Evolutionary conservation across 164 flowering plant genomes (phyloP).

Genomic region (Kingdonia uniflora): DNA sequence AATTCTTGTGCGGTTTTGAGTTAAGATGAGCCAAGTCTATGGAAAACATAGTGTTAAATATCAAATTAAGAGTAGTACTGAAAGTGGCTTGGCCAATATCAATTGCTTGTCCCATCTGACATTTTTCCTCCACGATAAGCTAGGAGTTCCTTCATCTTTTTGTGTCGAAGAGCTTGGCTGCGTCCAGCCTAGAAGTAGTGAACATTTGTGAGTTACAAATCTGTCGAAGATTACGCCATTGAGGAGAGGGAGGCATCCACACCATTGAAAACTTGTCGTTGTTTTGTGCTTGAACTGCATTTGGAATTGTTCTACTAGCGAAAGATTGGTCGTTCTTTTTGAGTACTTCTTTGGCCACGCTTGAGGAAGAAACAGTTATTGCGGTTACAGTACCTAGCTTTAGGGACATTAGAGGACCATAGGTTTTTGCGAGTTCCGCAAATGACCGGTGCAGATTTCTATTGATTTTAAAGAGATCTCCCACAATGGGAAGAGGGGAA

Average conservation of each 20-base stretch:
- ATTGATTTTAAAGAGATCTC: slow-evolving; percentile 3
- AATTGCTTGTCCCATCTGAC: background rate
- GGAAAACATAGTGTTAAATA: slow-evolving; percentile 8
- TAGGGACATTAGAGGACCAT: slow-evolving; percentile 7
- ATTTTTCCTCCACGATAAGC: background rate
- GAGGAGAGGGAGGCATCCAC: background rate
- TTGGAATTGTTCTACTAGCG: background rate
- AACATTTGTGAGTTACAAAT: slow-evolving; percentile 2
- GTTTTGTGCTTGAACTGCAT: background rate
- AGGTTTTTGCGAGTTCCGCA: background rate
- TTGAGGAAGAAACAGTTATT: slow-evolving; percentile 7
- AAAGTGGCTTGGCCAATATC: slow-evolving; percentile 1
- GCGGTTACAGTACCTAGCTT: slow-evolving; percentile 6
- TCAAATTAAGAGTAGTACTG: slow-evolving; percentile 4
- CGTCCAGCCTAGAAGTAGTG: background rate
- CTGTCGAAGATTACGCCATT: slow-evolving; percentile 7
- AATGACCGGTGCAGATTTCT: slow-evolving; percentile 6
- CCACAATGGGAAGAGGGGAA: slow-evolving; percentile 3
- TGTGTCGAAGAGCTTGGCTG: background rate
- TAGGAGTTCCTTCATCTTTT: background rate
- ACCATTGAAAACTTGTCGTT: background rate
- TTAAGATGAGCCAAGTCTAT: background rate
- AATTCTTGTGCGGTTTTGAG: background rate
- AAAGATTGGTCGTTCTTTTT: slow-evolving; percentile 6
- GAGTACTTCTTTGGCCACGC: slow-evolving; percentile 3